These are phyloP conservation scores for Nannochloropsis gaditana DNA, from an alignment of 108 stramenopile genomes.

Conservation along the genomic window DNA sequence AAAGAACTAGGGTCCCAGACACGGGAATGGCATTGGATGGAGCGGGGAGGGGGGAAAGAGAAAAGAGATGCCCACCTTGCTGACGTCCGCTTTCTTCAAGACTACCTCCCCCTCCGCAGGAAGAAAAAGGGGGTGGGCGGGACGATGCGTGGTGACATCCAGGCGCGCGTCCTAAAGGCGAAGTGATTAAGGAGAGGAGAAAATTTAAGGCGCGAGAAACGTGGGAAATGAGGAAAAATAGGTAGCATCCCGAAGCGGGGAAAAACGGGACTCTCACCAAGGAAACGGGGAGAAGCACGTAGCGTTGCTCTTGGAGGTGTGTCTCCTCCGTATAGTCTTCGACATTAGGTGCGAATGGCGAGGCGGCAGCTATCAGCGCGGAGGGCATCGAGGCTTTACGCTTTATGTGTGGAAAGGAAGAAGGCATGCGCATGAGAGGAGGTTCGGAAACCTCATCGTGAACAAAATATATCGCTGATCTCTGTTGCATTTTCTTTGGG, in stretches of 20 bases:
- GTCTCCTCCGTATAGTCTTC: no score
- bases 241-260: not conserved
- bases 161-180: not conserved
- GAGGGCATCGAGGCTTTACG: no score
- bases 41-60: constrained; percentile 39
- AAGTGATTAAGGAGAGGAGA: not conserved
- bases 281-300: no score
- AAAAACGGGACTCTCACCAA: not conserved
- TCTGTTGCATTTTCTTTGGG: no score
- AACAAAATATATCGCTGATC: no score
- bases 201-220: not conserved
- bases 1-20: constrained; percentile 11
- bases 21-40: constrained; percentile 60
- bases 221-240: not conserved
- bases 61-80: constrained; percentile 21
- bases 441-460: no score
- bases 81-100: constrained; percentile 61
- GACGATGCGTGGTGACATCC: not conserved
- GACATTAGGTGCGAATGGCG: no score
- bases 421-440: no score
- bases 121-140: not conserved
- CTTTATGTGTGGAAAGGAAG: no score
- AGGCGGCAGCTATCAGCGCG: no score
- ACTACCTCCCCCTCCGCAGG: constrained; percentile 33
- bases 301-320: no score